Evolutionary conservation across 192 early-diverging fungal genomes (phyloP), one percentile per base, ranked within the genome.

Genomic region (Linnemannia exigua): DNA sequence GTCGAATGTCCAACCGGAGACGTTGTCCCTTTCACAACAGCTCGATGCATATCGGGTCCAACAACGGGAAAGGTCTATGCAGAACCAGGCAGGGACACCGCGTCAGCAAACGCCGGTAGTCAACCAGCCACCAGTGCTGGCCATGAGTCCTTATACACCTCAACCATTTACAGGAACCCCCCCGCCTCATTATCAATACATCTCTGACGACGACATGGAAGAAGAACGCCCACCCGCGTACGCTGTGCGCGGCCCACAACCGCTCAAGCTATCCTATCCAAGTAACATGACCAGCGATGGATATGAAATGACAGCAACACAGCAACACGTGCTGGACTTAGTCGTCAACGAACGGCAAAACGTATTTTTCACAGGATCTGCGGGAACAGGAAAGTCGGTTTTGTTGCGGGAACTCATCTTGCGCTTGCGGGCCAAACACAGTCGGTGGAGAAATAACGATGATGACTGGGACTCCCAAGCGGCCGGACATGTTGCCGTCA

Each of bases 361-460:
- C 63, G 48, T 93, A 20, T 93, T 93, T 74, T 93, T 90, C 72
- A 93, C 93, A 3, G 93, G 93, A 41, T 90, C 88, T 44, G 91
- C 91, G 0, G 92, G 92, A 79, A 88, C 81, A 67, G 89, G 89
- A 38, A 90, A 90, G 50, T 80, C 77, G 31, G 54, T 83, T 2
- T 31, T 88, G 25, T 37, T 88, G 31, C 78, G 72, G 25, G 72
- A 71, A 50, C 77, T 93, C n/a, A 92, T 93, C 15, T 6, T 47
- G 51, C 61, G 75, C 71, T 16, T 87, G 69, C 70, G 67, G 68
- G 38, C 58, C 36, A 52, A 77, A 22, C 28, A 81, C 36, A 61
- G 72, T 15, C 51, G 68, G 19, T 52, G 66, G 73, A 63, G 67
- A 20, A 19, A n/a, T 33, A 36, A 25, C 74, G 14, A 14, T 11